Evolutionary conservation across 2,329 filamentous ascomycete species (phyloP), one percentile per base, ranked within the genome.

Genomic region (Fusarium annulatum): DNA sequence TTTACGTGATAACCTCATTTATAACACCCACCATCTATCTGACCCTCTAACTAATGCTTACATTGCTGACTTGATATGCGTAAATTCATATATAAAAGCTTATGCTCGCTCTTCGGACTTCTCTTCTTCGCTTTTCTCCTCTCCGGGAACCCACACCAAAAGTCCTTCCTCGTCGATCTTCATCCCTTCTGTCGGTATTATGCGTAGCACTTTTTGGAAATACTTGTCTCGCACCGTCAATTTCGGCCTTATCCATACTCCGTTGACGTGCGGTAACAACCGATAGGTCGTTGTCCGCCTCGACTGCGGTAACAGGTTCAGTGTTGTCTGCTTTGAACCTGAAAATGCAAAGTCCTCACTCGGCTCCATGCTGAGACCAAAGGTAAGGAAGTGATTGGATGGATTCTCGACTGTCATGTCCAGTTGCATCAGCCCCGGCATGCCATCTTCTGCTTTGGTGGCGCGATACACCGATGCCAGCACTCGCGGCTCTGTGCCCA

Each of bases 261-360:
- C 92, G 70, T 81, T 86, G 77, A 87, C 84, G 43, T 92, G 87
- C 12, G 95, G 91, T 67, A 97, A 81, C 23, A 99, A 78, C 43
- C 91, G 89, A 79, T 95, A 98, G 33, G 89, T 87, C n/a, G 94
- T 86, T 2, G 87, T 88, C 52, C 94, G 88, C 67, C 95, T 86
- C 67, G 94, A 95, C 71, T 97, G 85, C 0, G 96, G 96, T 51
- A 97, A 88, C 46, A 98, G 84, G 78, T 96, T 94, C 59, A 98
- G 77, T 3, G 92, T 92, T 18, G 90, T 91, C 73, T 93, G 88
- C 84, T 98, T 98, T 4, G 94, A 87, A 0, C 96, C 96, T 12
- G 94, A 95, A 82, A 99, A 98, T 0, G 95, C 96, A 82, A 98
- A 98, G 60, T 94, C 90, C 73, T 97, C 94, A 80, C 91, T 96